A percentile compares a stretch with the other conserved stretches of the same genome.
These are phyloP conservation scores for Ogataea nakhonphanomensis DNA, from an alignment of 805 yeast species.

Conservation along the genomic window DNA sequence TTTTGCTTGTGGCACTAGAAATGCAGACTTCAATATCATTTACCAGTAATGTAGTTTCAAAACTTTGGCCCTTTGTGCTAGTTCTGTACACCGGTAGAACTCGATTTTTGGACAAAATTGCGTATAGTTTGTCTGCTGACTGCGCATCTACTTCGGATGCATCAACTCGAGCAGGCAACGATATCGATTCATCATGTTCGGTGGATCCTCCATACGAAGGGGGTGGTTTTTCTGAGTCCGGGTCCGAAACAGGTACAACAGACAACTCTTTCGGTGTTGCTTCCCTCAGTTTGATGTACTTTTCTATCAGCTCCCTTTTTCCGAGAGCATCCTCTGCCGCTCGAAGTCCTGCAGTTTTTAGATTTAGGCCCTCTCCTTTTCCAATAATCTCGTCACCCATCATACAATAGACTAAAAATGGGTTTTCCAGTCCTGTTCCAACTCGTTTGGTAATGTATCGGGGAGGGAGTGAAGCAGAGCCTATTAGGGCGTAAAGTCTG, in stretches of 20 bases:
- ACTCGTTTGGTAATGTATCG: constrained; percentile 47
- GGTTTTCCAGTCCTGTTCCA: constrained; percentile 48
- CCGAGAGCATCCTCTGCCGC: constrained; percentile 82
- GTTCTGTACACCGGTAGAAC: constrained; percentile 33
- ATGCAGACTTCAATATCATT: constrained; percentile 34
- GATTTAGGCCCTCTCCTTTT: constrained; percentile 62
- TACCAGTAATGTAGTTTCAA: constrained; percentile 28
- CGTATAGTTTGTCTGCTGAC: constrained; percentile 33
- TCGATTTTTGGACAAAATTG: constrained; percentile 22
- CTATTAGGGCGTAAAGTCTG: constrained; percentile 73
- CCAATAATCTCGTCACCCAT: constrained; percentile 70
- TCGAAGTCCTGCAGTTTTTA: constrained; percentile 72
- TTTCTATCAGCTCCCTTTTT: constrained; percentile 57
- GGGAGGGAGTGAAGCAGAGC: constrained; percentile 66
- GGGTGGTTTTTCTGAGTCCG: too few species aligned
- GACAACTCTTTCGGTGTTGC: constrained; percentile 41
- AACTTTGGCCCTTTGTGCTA: constrained; percentile 20
- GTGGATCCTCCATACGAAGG: too few species aligned
- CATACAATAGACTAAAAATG: constrained; percentile 61
- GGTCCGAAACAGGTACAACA: constrained; percentile 6
- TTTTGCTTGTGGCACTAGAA: constrained; percentile 34
- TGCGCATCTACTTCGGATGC: constrained; percentile 19
- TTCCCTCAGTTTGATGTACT: constrained; percentile 58
- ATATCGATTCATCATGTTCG: not conserved
- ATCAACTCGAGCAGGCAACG: constrained; percentile 4